These are phyloP conservation scores for Termitomyces bulborhizus DNA, from an alignment of 768 basidiomycete genomes.

Conservation along the genomic window DNA sequence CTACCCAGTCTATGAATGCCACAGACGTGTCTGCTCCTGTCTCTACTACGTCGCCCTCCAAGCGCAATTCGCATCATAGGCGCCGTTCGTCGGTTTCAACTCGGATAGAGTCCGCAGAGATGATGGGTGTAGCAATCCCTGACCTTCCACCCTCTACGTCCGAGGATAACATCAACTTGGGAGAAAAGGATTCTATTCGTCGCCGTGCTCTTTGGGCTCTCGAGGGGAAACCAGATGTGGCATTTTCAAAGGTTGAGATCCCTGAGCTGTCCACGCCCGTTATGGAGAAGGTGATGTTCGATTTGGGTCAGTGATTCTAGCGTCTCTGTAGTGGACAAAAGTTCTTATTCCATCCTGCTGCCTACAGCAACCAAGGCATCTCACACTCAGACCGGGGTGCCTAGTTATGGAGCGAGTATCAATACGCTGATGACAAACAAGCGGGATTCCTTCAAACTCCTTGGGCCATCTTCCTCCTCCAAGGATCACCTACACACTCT, in stretches of 20 bases:
- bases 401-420: conserved; percentile 31
- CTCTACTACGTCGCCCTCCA: conserved; percentile 32
- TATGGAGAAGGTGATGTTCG: conserved; percentile 49
- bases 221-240: conserved; percentile 73
- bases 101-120: conserved; percentile 81
- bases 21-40: conserved; percentile 27
- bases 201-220: conserved; percentile 81
- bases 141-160: conserved; percentile 54
- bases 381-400: conserved; percentile 42
- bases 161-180: conserved; percentile 63
- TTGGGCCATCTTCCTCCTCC: conserved; percentile 50
- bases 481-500: conserved; percentile 78
- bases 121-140: conserved; percentile 79
- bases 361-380: conserved; percentile 54
- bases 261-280: conserved; percentile 66
- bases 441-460: conserved; percentile 78
- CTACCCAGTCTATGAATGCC: conserved; percentile 30
- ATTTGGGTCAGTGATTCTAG: conserved; percentile 51
- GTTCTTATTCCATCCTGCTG: conserved; percentile 5
- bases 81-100: conserved; percentile 88
- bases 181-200: conserved; percentile 74
- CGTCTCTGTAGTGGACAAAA: conserved; percentile 4
- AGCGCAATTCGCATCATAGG: conserved; percentile 76
- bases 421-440: conserved; percentile 48
- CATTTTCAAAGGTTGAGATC: conserved; percentile 76